A percentile compares a stretch with the other conserved stretches of the same genome.
phyloP scores from a whole-genome alignment of 495 filamentous ascomycete species.

The Poronia punctata region DNA sequence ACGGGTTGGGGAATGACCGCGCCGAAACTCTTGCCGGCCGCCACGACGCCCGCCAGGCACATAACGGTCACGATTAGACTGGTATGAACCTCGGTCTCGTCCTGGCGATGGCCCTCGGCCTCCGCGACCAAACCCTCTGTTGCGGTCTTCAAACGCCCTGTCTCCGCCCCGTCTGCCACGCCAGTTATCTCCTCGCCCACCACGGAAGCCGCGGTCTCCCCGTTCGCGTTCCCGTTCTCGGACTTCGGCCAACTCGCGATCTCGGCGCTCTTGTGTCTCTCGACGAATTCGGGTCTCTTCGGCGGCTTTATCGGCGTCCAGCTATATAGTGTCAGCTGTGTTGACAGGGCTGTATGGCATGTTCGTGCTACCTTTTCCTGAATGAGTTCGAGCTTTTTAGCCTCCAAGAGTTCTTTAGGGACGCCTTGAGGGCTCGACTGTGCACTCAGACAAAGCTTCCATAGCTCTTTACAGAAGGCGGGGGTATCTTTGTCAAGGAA shows the following conservation, averaged over 20 bases:
- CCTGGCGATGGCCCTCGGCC: slow-evolving; percentile 56
- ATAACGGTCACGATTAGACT: slow-evolving; percentile 41
- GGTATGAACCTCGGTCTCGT: slow-evolving; percentile 34
- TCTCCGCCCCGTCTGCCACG: slow-evolving; percentile 41
- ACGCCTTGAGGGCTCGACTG: slow-evolving; percentile 85
- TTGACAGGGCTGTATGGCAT: not conserved
- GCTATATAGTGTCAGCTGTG: slow-evolving; percentile 42
- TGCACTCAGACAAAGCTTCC: slow-evolving; percentile 83
- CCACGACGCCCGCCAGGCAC: slow-evolving; percentile 39
- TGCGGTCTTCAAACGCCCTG: slow-evolving; percentile 38
- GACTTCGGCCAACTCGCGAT: slow-evolving; percentile 56
- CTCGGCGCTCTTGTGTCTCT: slow-evolving; percentile 50
- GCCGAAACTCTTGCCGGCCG: slow-evolving; percentile 24
- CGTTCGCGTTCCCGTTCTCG: slow-evolving; percentile 73
- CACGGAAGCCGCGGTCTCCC: slow-evolving; percentile 57
- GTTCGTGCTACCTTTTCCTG: slow-evolving; percentile 70
- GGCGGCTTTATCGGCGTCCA: slow-evolving; percentile 74
- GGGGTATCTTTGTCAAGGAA: slow-evolving; percentile 93
- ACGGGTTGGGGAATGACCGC: slow-evolving; percentile 24
- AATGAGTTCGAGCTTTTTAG: slow-evolving; percentile 89
- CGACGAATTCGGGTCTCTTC: slow-evolving; percentile 61
- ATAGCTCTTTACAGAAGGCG: slow-evolving; percentile 88
- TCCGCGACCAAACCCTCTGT: slow-evolving; percentile 38
- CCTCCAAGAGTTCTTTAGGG: slow-evolving; percentile 87
- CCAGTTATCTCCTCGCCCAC: slow-evolving; percentile 46